Evolutionary conservation across 1,139 yeast genomes (phyloP).

Genomic region (Sugiyamaella japonica): DNA sequence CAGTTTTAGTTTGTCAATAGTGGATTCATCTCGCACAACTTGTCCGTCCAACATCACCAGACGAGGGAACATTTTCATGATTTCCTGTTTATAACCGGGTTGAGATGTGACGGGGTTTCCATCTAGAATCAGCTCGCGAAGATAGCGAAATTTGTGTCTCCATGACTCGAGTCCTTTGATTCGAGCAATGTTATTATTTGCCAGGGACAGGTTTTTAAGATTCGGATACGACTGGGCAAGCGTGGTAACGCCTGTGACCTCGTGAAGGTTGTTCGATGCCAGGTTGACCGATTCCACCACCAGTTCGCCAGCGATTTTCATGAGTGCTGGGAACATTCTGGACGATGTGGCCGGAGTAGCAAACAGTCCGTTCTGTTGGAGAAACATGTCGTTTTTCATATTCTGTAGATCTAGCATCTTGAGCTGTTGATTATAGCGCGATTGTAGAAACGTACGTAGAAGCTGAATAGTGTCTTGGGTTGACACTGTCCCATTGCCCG

Average conservation of each 20-base stretch:
- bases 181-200: conserved; percentile 65
- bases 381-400: conserved; percentile 63
- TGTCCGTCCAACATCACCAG: conserved; percentile 78
- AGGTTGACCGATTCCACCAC: conserved; percentile 72
- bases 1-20: conserved; percentile 48
- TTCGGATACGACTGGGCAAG: conserved; percentile 74
- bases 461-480: conserved; percentile 51
- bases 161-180: conserved; percentile 67
- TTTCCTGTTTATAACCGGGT: conserved; percentile 57
- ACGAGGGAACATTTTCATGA: conserved; percentile 73
- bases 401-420: conserved; percentile 71
- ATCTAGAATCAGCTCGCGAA: conserved; percentile 72
- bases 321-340: conserved; percentile 86
- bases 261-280: conserved; percentile 66
- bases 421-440: conserved; percentile 64
- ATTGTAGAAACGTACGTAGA: conserved; percentile 58
- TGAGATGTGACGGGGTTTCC: conserved; percentile 73
- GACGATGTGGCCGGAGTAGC: conserved; percentile 57
- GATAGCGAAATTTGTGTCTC: conserved; percentile 68
- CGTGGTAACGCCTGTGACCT: conserved; percentile 61
- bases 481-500: background rate
- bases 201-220: conserved; percentile 74
- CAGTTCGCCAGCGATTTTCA: conserved; percentile 67
- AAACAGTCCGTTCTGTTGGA: conserved; percentile 66
- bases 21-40: conserved; percentile 69